phyloP scores from a whole-genome alignment of 345 rosid genomes.

The Sapria himalayana region DNA sequence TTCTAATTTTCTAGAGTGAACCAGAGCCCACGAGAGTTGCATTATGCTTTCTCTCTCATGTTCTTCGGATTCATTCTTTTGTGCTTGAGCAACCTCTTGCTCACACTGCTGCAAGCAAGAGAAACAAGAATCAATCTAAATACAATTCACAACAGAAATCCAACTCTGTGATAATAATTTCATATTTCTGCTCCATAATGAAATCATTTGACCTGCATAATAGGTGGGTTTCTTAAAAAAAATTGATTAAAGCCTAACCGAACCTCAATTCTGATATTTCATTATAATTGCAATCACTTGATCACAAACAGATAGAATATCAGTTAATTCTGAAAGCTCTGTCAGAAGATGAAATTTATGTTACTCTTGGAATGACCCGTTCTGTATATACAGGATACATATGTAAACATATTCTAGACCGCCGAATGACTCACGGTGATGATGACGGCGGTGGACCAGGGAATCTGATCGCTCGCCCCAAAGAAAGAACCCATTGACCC shows the following conservation, averaged over 20 bases:
- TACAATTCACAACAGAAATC: neutral
- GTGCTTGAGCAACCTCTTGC: constrained; percentile 43
- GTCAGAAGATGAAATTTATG: no score
- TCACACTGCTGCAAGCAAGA: constrained; percentile 43
- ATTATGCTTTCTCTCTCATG: constrained; percentile 32
- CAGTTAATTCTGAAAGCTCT: no score
- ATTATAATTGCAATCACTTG: no score
- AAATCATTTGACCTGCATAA: neutral
- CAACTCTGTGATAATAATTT: neutral
- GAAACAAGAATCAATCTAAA: neutral
- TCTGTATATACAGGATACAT: no score
- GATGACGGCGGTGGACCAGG: constrained; percentile 60
- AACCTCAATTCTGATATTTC: no score
- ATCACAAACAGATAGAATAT: no score
- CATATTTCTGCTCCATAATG: neutral
- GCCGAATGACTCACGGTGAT: constrained; percentile 20
- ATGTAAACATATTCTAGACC: neutral
- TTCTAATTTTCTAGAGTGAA: constrained; percentile 37
- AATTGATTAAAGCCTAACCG: no score
- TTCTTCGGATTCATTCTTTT: constrained; percentile 25
- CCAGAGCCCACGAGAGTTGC: constrained; percentile 75
- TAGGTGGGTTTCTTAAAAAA: no score
- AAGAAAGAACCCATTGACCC: constrained; percentile 24
- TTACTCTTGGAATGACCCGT: no score
- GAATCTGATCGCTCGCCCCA: constrained; percentile 47